phyloP scores from a whole-genome alignment of 495 filamentous ascomycete genomes.

The Cercophora samala region DNA sequence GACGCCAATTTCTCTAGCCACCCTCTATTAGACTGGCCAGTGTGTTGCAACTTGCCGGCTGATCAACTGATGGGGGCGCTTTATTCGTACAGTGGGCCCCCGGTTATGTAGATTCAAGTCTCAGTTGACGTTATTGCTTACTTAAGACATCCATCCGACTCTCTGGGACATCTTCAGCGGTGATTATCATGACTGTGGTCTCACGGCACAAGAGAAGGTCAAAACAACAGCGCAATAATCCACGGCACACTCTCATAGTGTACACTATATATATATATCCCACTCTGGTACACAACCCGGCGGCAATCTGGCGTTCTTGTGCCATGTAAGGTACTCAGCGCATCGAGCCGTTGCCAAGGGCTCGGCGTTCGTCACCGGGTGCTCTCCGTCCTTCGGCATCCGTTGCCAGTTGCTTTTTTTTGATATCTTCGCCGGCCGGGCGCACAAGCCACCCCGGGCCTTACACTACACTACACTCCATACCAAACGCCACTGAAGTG shows the following conservation, averaged over 20 bases:
- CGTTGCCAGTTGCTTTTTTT: neutral
- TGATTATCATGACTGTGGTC: too few relatives aligned
- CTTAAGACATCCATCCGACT: neutral
- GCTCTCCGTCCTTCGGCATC: neutral
- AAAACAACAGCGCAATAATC: neutral
- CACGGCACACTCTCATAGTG: neutral
- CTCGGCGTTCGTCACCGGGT: constrained; percentile 26
- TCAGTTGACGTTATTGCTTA: neutral
- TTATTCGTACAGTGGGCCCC: neutral
- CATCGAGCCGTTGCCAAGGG: constrained; percentile 32
- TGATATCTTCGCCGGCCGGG: neutral
- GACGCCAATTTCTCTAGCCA: too few relatives aligned
- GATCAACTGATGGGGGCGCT: neutral
- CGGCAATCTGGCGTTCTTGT: constrained; percentile 11
- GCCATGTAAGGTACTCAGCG: constrained; percentile 31
- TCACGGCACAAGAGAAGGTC: too few relatives aligned
- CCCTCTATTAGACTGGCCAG: neutral
- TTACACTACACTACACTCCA: neutral
- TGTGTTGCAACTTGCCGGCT: neutral
- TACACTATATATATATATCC: constrained; percentile 8
- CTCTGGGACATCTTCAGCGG: neutral
- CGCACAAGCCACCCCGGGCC: neutral
- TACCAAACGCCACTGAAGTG: neutral
- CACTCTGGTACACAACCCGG: constrained; percentile 9
- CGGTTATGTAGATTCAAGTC: neutral